These are phyloP conservation scores for Fusarium tupiense DNA, from an alignment of 2,329 filamentous ascomycete genomes.

Conservation along the genomic window DNA sequence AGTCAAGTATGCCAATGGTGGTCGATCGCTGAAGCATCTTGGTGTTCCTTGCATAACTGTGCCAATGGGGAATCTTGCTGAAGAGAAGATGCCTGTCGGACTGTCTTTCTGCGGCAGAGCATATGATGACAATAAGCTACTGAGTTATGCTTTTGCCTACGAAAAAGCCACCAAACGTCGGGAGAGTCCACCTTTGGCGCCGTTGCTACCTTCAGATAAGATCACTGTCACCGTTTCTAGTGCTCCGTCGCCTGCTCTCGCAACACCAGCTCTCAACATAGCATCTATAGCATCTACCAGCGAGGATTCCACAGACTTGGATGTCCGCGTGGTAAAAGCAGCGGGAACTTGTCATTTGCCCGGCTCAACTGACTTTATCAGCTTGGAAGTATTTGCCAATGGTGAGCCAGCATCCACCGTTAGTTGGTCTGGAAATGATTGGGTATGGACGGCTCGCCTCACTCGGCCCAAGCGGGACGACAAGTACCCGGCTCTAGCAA, in stretches of 20 bases:
- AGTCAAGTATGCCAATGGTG: conserved; percentile 64
- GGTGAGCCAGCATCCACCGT: neutral
- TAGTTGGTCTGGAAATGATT: neutral
- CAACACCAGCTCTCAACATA: neutral
- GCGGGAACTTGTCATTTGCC: rapidly evolving
- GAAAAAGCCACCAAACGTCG: neutral
- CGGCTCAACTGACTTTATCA: rapidly evolving
- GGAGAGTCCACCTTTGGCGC: neutral
- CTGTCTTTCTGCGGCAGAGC: conserved; percentile 62
- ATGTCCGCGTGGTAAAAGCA: neutral
- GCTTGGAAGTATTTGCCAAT: neutral
- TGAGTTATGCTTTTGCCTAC: conserved; percentile 39
- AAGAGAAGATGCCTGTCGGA: conserved; percentile 61
- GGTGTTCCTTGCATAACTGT: conserved; percentile 64
- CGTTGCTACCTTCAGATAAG: neutral
- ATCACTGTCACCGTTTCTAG: no score
- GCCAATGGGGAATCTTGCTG: conserved; percentile 60
- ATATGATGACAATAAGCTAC: conserved; percentile 53
- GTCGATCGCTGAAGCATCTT: conserved; percentile 61
- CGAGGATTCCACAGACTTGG: rapidly evolving
- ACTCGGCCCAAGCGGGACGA: neutral
- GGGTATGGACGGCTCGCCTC: neutral
- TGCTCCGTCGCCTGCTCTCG: no score
- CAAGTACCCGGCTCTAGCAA: neutral
- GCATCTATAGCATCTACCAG: neutral